Evolutionary conservation across 495 filamentous ascomycete species (phyloP), one percentile per base, ranked within the genome.

Genomic region (Tuber indicum): DNA sequence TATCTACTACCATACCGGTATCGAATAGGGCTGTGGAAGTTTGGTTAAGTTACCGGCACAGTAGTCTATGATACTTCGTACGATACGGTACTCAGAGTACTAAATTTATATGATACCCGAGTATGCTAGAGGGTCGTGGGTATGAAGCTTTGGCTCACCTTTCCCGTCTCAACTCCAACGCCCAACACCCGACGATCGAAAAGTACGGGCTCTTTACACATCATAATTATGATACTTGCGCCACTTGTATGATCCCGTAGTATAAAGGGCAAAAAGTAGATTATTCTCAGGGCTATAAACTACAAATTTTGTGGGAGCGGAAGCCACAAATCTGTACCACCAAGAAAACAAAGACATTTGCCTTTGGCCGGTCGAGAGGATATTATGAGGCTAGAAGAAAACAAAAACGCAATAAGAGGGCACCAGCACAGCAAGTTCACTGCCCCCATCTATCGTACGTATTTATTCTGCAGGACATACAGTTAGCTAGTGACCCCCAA

Each of bases 381-480:
- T 66, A 36, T 66, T 66, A 36, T 66, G 58, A 36, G 12, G 26
- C 58, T 36, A 66, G 58, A 36, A 66, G 26, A 17, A 17, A 36
- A 36, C 3, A 75, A 2, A 44, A 73, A 73, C 16, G 21, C n/a
- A 47, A 23, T n/a, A 75, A 26, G 46, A 16, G 72, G 66, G 47
- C 21, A 73, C 42, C 62, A 32, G 43, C 58, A n/a, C 32, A 44
- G 32, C 41, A 69, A 73, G n/a, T 46, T 36, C 14, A 70, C 32
- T 36, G 41, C 14, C 39, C 23, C 19, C 36, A n/a, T 76, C 72
- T 84, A 92, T 82, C 90, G 89, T 58, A 92, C 90, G 81, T 92
- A 93, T 85, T 91, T 92, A 66, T 87, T 88, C 89, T 91, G 80
- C 71, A 76, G 52, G 45, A 49, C 16, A 46, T 3, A 36, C 77